Base-by-base conservation (phyloP, 768 basidiomycete genomes). In the Auricularia sp. region DNA sequence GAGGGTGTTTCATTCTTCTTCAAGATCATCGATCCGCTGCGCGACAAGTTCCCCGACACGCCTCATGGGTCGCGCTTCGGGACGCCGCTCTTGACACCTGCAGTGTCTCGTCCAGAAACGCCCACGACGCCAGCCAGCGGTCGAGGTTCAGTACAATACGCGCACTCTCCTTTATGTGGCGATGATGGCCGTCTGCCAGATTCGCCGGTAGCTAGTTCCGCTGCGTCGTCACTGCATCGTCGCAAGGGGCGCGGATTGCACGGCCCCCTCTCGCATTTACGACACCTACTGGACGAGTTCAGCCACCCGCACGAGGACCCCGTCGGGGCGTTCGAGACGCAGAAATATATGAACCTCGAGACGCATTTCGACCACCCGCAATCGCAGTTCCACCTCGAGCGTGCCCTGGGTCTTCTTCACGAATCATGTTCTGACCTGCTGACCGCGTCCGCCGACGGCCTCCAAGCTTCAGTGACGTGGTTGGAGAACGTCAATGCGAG, bases 241-340 rank as follows among this genome's bases (percentile, higher is more conserved):
- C 56, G 56, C 24, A 59, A 59, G 34, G 16, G 29, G 3, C 21
- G 13, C 29, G 56, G 29, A 7, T 18, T 59, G 24, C 56, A 35
- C 4, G 6, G 8, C 6, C 56, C 6, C 13, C 29, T 59, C 6
- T 29, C 18, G 24, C 56, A 59, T 29, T 18, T 59, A 7, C 21
- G 29, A 8, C 56, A 59, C 56, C 58, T 61, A 6, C 24, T 62
- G 16, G 21, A 34, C 62, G 37, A 39, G 21, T 35, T 24, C 37
- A 18, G 56, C 16, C 34, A 67, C 45, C 56, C 73, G 67, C 68
- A 67, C 24, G 85, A 89, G 69, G 75, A 79, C 35, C 81, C 81
- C 0, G 89, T 90, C 0, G 89, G 87, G 1, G 83, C 88, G 11
- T 90, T 90, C 66, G 89, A 90, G 75, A 82, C 82, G 2, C 84